phyloP scores from a whole-genome alignment of 169 alveolate genomes.

The Babesia ovis region DNA sequence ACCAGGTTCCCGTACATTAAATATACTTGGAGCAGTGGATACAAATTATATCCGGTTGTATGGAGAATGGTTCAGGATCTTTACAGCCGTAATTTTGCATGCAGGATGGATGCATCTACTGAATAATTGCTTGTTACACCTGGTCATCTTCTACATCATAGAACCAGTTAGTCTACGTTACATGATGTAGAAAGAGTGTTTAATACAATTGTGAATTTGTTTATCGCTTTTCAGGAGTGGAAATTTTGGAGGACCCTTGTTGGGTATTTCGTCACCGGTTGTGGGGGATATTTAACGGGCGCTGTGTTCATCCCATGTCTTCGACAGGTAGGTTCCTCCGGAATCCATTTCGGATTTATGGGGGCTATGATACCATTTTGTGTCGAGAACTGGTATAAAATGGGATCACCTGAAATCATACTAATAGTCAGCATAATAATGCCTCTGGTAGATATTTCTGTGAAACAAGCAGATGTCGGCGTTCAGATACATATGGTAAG shows the following conservation, averaged over 20 bases:
- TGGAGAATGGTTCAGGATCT: conserved; percentile 34
- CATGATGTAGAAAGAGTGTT: neutral
- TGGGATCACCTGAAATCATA: conserved; percentile 23
- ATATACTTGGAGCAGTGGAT: conserved; percentile 19
- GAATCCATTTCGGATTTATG: conserved; percentile 15
- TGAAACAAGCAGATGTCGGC: neutral
- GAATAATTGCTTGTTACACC: conserved; percentile 8
- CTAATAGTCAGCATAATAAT: neutral
- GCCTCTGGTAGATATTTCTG: conserved; percentile 1
- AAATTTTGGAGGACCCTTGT: conserved; percentile 8
- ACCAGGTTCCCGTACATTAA: conserved; percentile 4
- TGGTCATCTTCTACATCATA: conserved; percentile 8
- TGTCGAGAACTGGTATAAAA: conserved; percentile 32
- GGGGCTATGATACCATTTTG: conserved; percentile 27
- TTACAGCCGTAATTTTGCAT: conserved; percentile 11
- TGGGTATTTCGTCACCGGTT: conserved; percentile 24
- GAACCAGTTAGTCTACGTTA: conserved; percentile 28
- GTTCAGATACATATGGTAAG: conserved; percentile 30
- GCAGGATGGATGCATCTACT: conserved; percentile 34
- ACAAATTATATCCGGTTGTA: conserved; percentile 19
- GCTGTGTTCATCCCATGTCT: conserved; percentile 28
- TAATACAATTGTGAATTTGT: neutral
- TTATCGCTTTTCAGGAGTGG: conserved; percentile 19
- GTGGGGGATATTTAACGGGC: conserved; percentile 35
- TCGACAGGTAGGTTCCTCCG: conserved; percentile 38